Conservation (phyloP, 2,329 filamentous ascomycete species). For the Paracamarosporium sp. region DNA sequence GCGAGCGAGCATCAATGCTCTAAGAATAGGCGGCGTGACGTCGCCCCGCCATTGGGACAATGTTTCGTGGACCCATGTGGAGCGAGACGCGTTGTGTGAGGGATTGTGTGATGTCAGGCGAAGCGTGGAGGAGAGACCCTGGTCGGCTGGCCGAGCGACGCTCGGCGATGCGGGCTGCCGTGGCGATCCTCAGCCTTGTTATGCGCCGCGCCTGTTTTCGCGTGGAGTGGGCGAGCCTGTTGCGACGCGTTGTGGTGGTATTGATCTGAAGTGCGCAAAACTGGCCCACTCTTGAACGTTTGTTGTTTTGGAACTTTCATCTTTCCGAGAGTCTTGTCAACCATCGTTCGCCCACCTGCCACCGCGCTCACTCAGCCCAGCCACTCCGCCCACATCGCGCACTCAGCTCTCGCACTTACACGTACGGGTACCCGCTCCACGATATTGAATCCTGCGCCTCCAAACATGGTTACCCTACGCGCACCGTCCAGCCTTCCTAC, state of each 20-base stretch:
- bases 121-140: background rate
- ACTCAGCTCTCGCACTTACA: background rate
- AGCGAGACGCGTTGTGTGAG: constrained; percentile 8
- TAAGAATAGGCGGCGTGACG: constrained; percentile 15
- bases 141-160: background rate
- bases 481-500: constrained; percentile 31
- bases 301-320: background rate
- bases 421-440: background rate
- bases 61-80: background rate
- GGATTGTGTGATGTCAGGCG: constrained; percentile 11
- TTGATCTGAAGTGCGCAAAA: background rate
- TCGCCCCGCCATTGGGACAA: background rate
- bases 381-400: background rate
- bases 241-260: background rate
- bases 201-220: background rate
- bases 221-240: background rate
- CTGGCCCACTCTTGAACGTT: background rate
- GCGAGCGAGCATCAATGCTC: constrained; percentile 10
- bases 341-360: background rate
- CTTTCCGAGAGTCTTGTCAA: background rate
- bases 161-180: background rate
- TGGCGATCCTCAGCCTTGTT: constrained; percentile 9
- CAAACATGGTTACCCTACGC: constrained; percentile 33
- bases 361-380: background rate
- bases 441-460: background rate